Evolutionary conservation across 2,329 filamentous ascomycete species (phyloP), one percentile per base, ranked within the genome.

Genomic region (Colletotrichum orchidophilum): DNA sequence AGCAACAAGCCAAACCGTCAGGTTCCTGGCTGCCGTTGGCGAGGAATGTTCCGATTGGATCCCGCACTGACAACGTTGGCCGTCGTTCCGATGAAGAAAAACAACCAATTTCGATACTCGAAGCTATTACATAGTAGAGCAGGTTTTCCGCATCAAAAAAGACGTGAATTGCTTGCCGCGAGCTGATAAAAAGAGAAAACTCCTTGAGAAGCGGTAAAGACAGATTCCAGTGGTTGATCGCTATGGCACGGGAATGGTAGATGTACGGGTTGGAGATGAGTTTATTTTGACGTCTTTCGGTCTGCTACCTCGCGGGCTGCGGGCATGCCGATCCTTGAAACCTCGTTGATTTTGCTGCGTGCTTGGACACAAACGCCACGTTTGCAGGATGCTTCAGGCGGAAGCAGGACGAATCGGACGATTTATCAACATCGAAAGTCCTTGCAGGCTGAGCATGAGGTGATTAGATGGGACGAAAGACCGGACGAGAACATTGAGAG

Each of bases 31-130:
- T 55, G 31, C 50, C 21, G 15, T 15, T n/a, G 24, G 9, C 24
- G 26, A 53, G 29, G n/a, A 50, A 27, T 53, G 52, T 26, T 46
- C 63, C 63, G 57, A 67, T 67, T 71, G 63, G 63, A 33, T 27
- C 33, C 12, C 15, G 21, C 18, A 21, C 12, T 9, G 0, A 13
- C 15, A 33, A 21, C 27, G 33, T 46, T 54, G 42, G 31, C 53
- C 27, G 26, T 24, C 26, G 50, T 13, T 27, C 39, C 39, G 24
- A 33, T 57, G 39, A 46, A 46, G 8, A 11, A 21, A 46, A 21
- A n/a, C 39, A 46, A 46, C 4, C 3, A 3, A n/a, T 46, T 21
- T 8, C 8, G 39, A 46, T 46, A n/a, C 39, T 46, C 39, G 18
- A 4, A n/a, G 9, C 5, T 7, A 18, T 46, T 7, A 18, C 7